Conservation (phyloP, 768 basidiomycete species). For the Serpula lacrymans region DNA sequence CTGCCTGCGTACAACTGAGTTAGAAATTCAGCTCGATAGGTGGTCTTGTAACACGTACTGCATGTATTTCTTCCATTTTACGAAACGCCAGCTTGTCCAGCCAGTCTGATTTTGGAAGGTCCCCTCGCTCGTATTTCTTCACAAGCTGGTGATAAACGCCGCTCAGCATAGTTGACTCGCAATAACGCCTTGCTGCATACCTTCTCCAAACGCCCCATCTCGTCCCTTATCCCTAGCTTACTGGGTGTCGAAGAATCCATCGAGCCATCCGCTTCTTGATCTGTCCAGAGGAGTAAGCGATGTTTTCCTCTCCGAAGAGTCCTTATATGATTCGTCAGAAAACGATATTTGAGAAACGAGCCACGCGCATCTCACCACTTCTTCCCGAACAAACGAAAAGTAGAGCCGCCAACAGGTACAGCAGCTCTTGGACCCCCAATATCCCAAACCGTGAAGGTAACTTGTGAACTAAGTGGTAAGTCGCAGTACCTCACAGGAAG, state of each 20-base stretch:
- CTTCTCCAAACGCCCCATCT: constrained; percentile 95
- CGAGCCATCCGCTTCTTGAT: constrained; percentile 81
- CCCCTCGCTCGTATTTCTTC: constrained; percentile 94
- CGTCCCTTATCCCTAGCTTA: constrained; percentile 76
- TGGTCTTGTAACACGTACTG: constrained; percentile 45
- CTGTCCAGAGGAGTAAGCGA: constrained; percentile 79
- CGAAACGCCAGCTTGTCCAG: constrained; percentile 90
- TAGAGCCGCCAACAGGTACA: constrained; percentile 86
- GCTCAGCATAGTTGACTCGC: no score
- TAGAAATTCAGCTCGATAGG: background rate
- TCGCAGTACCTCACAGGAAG: constrained; percentile 93
- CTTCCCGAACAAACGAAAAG: constrained; percentile 87
- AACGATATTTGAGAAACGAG: background rate
- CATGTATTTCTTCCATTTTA: constrained; percentile 93
- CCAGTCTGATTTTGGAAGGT: constrained; percentile 94
- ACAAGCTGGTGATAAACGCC: constrained; percentile 66
- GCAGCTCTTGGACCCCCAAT: constrained; percentile 80
- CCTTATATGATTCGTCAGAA: constrained; percentile 38
- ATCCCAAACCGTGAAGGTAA: constrained; percentile 96
- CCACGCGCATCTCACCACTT: constrained; percentile 61
- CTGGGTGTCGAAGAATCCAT: constrained; percentile 83
- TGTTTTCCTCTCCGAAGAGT: constrained; percentile 92
- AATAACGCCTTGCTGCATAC: constrained; percentile 33
- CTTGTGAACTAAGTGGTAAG: constrained; percentile 82
- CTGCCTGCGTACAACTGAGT: constrained; percentile 49